phyloP scores from a whole-genome alignment of 179 eudicot genomes.

The Amaranthus tricolor region DNA sequence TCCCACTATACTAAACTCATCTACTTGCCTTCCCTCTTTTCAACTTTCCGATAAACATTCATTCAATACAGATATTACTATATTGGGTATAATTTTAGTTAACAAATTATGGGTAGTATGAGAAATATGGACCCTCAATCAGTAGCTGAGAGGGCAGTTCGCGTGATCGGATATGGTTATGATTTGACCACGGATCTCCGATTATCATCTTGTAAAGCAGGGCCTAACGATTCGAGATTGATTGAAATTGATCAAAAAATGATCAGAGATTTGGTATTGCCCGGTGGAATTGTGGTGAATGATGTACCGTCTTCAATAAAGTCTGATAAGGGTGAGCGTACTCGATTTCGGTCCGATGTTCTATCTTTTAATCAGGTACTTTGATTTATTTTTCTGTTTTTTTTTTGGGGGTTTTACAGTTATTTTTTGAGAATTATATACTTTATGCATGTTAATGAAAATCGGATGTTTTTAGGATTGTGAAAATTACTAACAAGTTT shows the following conservation, averaged over 20 bases:
- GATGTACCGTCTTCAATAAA: slow-evolving; percentile 56
- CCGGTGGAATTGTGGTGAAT: slow-evolving; percentile 69
- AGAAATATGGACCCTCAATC: slow-evolving; percentile 57
- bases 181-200: slow-evolving; percentile 68
- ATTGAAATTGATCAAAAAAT: slow-evolving; percentile 51
- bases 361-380: slow-evolving; percentile 74
- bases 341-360: slow-evolving; percentile 79
- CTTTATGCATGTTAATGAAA: too few species aligned
- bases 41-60: neutral
- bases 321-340: slow-evolving; percentile 94
- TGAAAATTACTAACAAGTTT: too few species aligned
- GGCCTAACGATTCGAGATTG: slow-evolving; percentile 63
- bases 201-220: slow-evolving; percentile 58
- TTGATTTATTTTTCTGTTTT: neutral
- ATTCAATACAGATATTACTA: neutral
- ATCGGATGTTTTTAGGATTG: too few species aligned
- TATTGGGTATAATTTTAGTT: neutral
- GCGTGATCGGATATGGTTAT: slow-evolving; percentile 75
- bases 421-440: too few species aligned
- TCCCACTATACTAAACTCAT: too few species aligned
- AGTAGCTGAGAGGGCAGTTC: slow-evolving; percentile 82
- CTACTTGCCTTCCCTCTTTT: neutral
- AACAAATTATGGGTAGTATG: slow-evolving; percentile 25
- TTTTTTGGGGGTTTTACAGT: neutral
- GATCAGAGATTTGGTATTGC: slow-evolving; percentile 55